Base-by-base conservation (phyloP, 164 flowering plant genomes). In the Brasenia schreberi region DNA sequence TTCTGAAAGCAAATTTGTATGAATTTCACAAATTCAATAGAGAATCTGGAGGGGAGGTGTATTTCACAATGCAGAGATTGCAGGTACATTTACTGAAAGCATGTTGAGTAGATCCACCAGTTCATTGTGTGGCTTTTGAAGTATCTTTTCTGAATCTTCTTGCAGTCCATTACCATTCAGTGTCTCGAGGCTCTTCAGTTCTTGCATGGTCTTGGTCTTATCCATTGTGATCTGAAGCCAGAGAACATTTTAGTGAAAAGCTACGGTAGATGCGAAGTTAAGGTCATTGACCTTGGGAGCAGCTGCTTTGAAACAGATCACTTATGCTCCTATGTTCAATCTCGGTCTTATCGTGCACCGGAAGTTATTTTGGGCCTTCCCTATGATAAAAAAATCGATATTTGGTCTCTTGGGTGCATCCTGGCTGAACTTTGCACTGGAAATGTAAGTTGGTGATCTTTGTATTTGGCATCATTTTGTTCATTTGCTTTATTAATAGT, bases 371-470 rank as follows among this genome's bases (percentile, higher is more conserved):
- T 89, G 70, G 96, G 96, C 42, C 85, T 89, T 69, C 83, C 89
- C 66, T 89, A 89, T 82, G 88, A 84, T 68, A 85, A 84, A 69
- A 89, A 85, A 81, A 89, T 89, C 42, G 96, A 89, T 68, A 61
- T 89, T 11, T 89, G 96, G 96, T 89, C 96, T 39, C 96, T 89
- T 68, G 96, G 96, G 23, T 89, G 96, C 78, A 87, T 89, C 66
- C 76, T 89, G 81, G 88, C 96, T 7, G 96, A 89, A 75, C 90
- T 89, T 61, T 89, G 92, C 69, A 81, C 92, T 23, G 96, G 96
- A 66, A 85, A 87, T 77, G 96, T 89, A 77, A 83, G 96, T 45
- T 43, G 53, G 53, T 12, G 7, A 0, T 45, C 11, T 12, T 45
- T 45, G 2, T 45, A 45, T 12, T 45, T 45, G 7, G 7, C 53